phyloP scores from a whole-genome alignment of 2,329 filamentous ascomycete species.

The Trichoderma simmonsii region DNA sequence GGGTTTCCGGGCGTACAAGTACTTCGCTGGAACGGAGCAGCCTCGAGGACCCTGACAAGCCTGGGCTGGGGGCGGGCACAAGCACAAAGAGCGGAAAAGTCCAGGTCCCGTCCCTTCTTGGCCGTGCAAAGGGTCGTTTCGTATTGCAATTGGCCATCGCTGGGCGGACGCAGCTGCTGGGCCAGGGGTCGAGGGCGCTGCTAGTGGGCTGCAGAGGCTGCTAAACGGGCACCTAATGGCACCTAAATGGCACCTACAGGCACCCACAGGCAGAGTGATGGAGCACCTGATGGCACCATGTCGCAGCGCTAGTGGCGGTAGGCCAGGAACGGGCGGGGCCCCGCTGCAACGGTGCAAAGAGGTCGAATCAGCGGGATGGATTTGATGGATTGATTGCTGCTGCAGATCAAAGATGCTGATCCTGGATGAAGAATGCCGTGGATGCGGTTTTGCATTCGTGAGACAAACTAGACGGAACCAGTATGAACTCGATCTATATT shows the following conservation, averaged over 20 bases:
- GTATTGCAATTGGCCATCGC: slow-evolving; percentile 1
- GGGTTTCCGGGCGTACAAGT: neutral
- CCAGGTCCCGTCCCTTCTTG: neutral
- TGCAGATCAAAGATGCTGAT: neutral
- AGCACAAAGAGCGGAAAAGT: neutral
- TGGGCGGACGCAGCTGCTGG: neutral
- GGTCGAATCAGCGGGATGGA: neutral
- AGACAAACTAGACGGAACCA: neutral
- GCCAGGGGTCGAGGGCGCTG: neutral
- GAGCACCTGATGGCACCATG: slow-evolving; percentile 5
- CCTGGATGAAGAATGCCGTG: neutral
- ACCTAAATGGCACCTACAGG: neutral
- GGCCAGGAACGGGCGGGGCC: slow-evolving; percentile 17
- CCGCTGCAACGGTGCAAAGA: neutral
- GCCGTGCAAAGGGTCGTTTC: neutral
- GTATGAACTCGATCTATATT: neutral
- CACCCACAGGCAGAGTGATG: neutral
- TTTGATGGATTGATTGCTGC: neutral
- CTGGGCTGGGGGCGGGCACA: neutral
- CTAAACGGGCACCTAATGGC: neutral
- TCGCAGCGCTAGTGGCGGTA: slow-evolving; percentile 18
- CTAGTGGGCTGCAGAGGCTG: neutral
- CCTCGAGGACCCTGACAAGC: neutral
- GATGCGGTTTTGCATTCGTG: neutral
- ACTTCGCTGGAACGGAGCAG: neutral